Conservation (phyloP, 202 grass and related monocot genomes). For the Eragrostis tef region DNA sequence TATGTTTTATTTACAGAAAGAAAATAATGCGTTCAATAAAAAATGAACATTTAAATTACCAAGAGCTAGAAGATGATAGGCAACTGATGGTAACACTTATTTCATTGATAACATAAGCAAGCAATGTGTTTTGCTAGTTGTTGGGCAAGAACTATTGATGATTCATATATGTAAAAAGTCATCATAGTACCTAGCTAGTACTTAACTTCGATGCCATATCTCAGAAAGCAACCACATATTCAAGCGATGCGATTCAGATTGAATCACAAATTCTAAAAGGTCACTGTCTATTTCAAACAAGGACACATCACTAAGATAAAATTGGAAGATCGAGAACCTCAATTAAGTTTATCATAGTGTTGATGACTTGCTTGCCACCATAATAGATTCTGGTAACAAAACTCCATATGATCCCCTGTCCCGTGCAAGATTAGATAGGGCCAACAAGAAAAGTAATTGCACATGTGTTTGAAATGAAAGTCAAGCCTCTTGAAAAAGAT, state of each 20-base stretch:
- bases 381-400: neutral
- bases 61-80: neutral
- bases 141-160: neutral
- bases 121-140: neutral
- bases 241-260: neutral
- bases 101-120: neutral
- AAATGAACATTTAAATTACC: neutral
- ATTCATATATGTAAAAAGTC: neutral
- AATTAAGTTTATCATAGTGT: neutral
- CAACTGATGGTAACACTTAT: neutral
- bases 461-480: conserved; percentile 7
- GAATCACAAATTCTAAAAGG: neutral
- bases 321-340: neutral
- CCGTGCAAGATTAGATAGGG: neutral
- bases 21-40: neutral
- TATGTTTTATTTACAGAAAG: neutral
- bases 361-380: neutral
- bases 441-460: neutral
- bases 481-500: neutral
- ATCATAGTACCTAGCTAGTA: neutral
- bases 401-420: neutral
- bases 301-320: neutral
- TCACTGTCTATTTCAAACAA: neutral
- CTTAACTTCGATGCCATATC: neutral
- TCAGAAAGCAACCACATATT: neutral